A percentile compares a stretch with the other conserved stretches of the same genome.
phyloP scores from a whole-genome alignment of 140 eudicot genomes.

The Oenanthe javanica region DNA sequence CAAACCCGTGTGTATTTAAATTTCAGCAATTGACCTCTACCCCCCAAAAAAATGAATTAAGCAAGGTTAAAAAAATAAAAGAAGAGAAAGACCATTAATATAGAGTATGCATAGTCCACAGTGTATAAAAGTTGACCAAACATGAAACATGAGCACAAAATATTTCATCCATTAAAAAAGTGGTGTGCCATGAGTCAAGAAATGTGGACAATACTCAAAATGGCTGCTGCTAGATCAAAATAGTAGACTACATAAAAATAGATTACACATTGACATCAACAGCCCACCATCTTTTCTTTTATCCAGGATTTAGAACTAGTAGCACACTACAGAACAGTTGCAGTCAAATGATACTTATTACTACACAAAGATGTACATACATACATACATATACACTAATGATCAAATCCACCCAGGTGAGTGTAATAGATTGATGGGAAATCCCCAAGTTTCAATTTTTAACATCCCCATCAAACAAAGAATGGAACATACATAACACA shows the following conservation, averaged over 20 bases:
- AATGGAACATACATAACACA: neutral
- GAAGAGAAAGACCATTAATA: neutral
- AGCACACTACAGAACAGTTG: neutral
- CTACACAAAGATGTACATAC: neutral
- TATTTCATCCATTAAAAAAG: neutral
- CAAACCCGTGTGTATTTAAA: neutral
- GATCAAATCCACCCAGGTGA: neutral
- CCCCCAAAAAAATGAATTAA: neutral
- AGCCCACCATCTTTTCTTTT: neutral
- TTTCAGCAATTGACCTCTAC: neutral
- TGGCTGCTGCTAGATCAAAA: neutral
- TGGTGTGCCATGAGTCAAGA: neutral
- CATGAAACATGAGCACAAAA: neutral
- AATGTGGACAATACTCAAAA: neutral
- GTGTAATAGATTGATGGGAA: neutral
- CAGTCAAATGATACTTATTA: neutral
- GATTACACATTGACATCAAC: neutral
- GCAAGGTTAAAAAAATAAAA: neutral
- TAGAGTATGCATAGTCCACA: neutral
- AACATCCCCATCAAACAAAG: neutral
- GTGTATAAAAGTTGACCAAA: neutral
- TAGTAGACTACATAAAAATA: no score
- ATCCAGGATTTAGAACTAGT: neutral
- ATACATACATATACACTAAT: neutral
- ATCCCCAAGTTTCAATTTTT: conserved; percentile 1